A percentile compares a stretch with the other conserved stretches of the same genome.
These are phyloP conservation scores for Claviceps arundinis DNA, from an alignment of 2,329 filamentous ascomycete genomes.

Conservation along the genomic window DNA sequence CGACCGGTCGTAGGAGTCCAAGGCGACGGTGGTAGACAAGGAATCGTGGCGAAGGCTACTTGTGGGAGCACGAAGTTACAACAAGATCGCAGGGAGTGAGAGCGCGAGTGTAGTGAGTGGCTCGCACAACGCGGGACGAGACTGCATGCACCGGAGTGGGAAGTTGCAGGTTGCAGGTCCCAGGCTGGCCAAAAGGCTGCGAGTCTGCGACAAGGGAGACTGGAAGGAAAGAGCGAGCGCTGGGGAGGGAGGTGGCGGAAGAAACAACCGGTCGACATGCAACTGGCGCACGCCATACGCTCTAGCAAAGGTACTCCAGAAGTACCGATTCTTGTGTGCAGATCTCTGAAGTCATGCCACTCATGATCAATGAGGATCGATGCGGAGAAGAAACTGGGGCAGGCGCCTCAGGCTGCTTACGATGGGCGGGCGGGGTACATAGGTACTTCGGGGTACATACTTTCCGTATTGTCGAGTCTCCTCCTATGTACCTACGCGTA, in stretches of 20 bases:
- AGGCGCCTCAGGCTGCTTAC: neutral
- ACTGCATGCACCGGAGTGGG: neutral
- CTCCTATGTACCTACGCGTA: too few relatives aligned
- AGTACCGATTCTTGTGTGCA: neutral
- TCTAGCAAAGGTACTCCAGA: neutral
- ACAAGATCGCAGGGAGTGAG: conserved; percentile 3
- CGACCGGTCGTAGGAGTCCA: conserved; percentile 20
- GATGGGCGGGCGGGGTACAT: too few relatives aligned
- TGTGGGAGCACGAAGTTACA: conserved; percentile 4
- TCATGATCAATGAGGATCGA: neutral
- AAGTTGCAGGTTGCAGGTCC: neutral
- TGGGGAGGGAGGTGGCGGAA: neutral
- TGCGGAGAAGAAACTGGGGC: neutral
- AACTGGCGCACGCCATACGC: neutral
- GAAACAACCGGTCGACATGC: neutral
- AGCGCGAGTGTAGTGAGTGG: conserved; percentile 1
- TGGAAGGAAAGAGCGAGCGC: neutral
- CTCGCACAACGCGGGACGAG: conserved; percentile 5
- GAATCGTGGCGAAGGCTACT: neutral
- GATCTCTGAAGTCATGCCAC: neutral
- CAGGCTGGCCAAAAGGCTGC: neutral
- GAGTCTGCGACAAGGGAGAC: neutral
- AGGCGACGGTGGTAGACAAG: neutral
- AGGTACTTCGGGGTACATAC: too few relatives aligned
- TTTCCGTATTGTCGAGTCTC: too few relatives aligned